A percentile compares a stretch with the other conserved stretches of the same genome.
Conservation (phyloP, 352 stramenopile genomes). For the Saprolegnia diclina region DNA sequence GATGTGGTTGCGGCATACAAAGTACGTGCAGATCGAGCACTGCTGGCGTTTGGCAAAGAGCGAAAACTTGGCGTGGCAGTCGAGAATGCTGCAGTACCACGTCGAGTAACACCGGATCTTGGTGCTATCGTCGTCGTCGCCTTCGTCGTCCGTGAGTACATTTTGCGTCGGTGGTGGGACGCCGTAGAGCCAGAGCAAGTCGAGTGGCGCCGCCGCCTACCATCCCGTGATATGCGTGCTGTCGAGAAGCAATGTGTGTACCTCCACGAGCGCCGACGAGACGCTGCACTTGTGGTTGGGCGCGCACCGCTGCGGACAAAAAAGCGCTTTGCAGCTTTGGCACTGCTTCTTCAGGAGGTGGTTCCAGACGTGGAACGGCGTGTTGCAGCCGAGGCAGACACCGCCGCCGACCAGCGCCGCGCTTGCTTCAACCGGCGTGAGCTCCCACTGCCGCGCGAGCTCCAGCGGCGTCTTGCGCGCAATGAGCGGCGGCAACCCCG, state of each 20-base stretch:
- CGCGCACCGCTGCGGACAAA: slow-evolving; percentile 7
- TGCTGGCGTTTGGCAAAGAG: slow-evolving; percentile 20
- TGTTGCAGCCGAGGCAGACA: slow-evolving; percentile 79
- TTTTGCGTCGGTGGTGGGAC: slow-evolving; percentile 4
- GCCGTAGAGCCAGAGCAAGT: slow-evolving; percentile 8
- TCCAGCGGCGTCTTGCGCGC: slow-evolving; percentile 41
- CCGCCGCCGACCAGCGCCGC: slow-evolving; percentile 58
- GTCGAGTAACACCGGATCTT: slow-evolving; percentile 5
- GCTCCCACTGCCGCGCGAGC: slow-evolving; percentile 54
- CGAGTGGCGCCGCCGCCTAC: not conserved
- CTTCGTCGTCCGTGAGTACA: slow-evolving; percentile 5
- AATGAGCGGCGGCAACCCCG: slow-evolving; percentile 33
- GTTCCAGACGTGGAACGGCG: slow-evolving; percentile 41
- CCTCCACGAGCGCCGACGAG: not conserved
- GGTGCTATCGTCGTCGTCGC: not conserved
- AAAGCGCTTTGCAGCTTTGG: not conserved
- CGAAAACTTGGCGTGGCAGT: slow-evolving; percentile 21
- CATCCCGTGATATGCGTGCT: too few relatives aligned
- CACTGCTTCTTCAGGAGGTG: not conserved
- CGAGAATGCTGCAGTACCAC: slow-evolving; percentile 23
- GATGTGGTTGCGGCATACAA: slow-evolving; percentile 5
- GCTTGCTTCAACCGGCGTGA: slow-evolving; percentile 55
- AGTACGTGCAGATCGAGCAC: slow-evolving; percentile 23
- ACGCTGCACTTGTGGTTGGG: slow-evolving; percentile 5
- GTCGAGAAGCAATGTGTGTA: too few relatives aligned